phyloP scores from a whole-genome alignment of 2,329 filamentous ascomycete genomes.

The Botrytis elliptica region DNA sequence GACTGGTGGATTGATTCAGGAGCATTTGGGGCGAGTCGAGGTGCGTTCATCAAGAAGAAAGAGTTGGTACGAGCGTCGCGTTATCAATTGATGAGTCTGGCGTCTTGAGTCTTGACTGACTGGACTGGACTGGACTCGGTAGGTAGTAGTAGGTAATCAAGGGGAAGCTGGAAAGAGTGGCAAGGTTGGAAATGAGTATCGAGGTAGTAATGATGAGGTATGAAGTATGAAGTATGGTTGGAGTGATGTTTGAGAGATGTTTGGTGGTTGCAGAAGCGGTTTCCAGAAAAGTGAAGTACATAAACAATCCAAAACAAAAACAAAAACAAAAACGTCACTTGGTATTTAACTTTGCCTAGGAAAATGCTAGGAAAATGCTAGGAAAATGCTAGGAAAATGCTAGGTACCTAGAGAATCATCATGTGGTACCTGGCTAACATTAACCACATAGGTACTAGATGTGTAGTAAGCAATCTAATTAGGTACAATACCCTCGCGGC shows the following conservation, averaged over 20 bases:
- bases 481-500: too few relatives aligned
- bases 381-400: not conserved
- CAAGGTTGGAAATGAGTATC: not conserved
- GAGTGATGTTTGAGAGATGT: not conserved
- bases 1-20: not conserved
- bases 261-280: not conserved
- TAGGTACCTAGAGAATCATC: not conserved
- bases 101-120: not conserved
- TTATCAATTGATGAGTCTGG: not conserved
- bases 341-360: not conserved
- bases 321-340: not conserved
- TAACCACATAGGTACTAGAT: not conserved
- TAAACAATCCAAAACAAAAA: not conserved
- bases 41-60: not conserved
- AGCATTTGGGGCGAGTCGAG: not conserved
- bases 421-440: not conserved
- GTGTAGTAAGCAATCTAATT: not conserved
- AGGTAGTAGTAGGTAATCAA: not conserved
- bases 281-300: not conserved
- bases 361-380: not conserved
- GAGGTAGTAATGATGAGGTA: not conserved
- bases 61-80: not conserved
- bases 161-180: not conserved
- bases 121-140: not conserved
- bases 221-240: not conserved